A percentile compares a stretch with the other conserved stretches of the same genome.
Evolutionary conservation across 345 rosid genomes (phyloP).

Genomic region (Gossypium herbaceum): DNA sequence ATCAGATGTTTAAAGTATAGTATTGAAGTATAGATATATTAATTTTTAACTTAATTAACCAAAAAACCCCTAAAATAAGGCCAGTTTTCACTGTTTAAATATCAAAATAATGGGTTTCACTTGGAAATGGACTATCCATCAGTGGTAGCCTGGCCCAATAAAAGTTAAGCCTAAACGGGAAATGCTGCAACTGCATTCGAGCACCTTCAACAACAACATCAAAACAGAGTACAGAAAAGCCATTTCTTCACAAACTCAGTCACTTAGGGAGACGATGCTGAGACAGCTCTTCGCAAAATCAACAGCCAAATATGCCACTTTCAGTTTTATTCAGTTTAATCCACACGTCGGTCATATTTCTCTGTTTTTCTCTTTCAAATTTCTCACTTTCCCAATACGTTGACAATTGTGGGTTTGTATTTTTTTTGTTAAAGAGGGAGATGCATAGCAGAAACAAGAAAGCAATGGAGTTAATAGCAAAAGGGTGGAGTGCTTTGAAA

Average conservation of each 20-base stretch:
- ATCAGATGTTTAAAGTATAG: too few relatives aligned
- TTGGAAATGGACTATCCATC: background rate
- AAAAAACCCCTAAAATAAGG: too few relatives aligned
- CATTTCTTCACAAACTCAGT: background rate
- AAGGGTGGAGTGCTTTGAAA: constrained; percentile 78
- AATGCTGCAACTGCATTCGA: background rate
- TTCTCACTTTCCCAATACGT: background rate
- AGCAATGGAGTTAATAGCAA: constrained; percentile 86
- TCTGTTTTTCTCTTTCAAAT: background rate
- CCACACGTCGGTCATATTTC: constrained; percentile 17
- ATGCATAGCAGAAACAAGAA: constrained; percentile 76
- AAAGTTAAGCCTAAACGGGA: background rate
- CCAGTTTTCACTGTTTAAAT: background rate
- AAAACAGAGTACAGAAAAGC: background rate
- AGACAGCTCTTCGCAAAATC: constrained; percentile 15
- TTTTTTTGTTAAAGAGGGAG: constrained; percentile 46
- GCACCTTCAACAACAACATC: too few relatives aligned
- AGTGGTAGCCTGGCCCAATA: background rate
- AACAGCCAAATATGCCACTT: constrained; percentile 1
- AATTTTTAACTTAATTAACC: too few relatives aligned
- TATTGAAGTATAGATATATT: too few relatives aligned
- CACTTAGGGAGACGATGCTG: constrained; percentile 21
- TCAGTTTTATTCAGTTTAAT: constrained; percentile 16
- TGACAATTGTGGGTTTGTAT: constrained; percentile 8
- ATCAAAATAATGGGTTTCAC: background rate